A percentile compares a stretch with the other conserved stretches of the same genome.
Conservation (phyloP, 176 grass and related monocot genomes). For the Luzula sylvatica region DNA sequence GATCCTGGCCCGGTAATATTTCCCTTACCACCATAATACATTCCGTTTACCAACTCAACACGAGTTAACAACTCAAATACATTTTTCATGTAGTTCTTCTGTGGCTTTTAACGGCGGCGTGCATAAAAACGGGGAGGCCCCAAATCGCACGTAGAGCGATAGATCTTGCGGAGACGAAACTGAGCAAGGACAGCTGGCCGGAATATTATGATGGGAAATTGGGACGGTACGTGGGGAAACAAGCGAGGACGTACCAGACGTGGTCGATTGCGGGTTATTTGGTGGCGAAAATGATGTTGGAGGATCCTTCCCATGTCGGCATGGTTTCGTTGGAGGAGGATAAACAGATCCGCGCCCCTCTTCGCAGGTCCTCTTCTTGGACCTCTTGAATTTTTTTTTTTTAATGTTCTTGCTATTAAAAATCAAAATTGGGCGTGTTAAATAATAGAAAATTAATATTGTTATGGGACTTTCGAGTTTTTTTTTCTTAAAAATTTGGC, state of each 20-base stretch:
- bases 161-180: conserved; percentile 49
- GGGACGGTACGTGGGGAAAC: conserved; percentile 76
- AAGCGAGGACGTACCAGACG: conserved; percentile 80
- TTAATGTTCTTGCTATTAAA: too few species aligned
- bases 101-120: conserved; percentile 80
- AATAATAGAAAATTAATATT: too few species aligned
- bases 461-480: too few species aligned
- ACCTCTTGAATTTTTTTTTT: conserved; percentile 35
- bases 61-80: too few species aligned
- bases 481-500: too few species aligned
- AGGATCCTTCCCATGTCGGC: conserved; percentile 61
- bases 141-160: conserved; percentile 76
- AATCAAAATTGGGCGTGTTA: too few species aligned
- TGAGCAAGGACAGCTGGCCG: conserved; percentile 86
- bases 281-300: conserved; percentile 89
- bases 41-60: too few species aligned
- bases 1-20: conserved; percentile 66
- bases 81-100: conserved; percentile 44
- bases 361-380: conserved; percentile 71
- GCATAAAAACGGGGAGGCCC: conserved; percentile 73
- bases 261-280: conserved; percentile 93
- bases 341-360: conserved; percentile 40
- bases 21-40: too few species aligned
- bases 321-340: conserved; percentile 72
- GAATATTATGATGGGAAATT: conserved; percentile 93